Evolutionary conservation across 306 rosid genomes (phyloP).

Genomic region (Castanospermum australe): DNA sequence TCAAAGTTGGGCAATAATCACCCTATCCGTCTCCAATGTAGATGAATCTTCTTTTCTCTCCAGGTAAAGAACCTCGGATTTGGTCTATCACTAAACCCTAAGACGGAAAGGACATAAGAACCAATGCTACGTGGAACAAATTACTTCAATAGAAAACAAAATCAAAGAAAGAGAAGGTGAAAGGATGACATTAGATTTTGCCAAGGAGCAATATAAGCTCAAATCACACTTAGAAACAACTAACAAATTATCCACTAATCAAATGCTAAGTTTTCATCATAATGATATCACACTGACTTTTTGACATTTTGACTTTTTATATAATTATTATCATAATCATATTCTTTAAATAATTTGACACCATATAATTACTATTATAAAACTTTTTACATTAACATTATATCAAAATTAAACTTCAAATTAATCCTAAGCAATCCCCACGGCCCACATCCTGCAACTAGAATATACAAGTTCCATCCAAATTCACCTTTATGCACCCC

Average conservation of each 20-base stretch:
- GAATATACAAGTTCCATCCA: no score
- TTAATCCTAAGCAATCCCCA: no score
- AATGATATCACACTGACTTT: no score
- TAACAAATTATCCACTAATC: neutral
- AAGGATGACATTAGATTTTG: neutral
- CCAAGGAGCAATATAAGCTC: neutral
- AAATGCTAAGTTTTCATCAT: constrained; percentile 1
- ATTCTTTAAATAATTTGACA: no score
- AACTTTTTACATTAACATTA: no score
- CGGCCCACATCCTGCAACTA: no score
- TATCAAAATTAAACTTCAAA: no score
- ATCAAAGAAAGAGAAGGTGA: neutral
- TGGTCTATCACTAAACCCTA: constrained; percentile 68
- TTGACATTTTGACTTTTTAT: no score
- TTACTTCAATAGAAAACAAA: no score
- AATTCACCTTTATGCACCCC: no score
- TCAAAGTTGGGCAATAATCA: constrained; percentile 80
- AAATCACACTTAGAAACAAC: neutral
- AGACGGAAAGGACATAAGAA: constrained; percentile 1
- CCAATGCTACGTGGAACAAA: neutral
- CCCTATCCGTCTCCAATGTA: constrained; percentile 85
- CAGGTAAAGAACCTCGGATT: constrained; percentile 49
- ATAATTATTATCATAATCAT: no score
- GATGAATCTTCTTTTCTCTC: constrained; percentile 46
- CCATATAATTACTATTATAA: no score